Conservation (phyloP, 306 rosid species). For the Quercus variabilis region DNA sequence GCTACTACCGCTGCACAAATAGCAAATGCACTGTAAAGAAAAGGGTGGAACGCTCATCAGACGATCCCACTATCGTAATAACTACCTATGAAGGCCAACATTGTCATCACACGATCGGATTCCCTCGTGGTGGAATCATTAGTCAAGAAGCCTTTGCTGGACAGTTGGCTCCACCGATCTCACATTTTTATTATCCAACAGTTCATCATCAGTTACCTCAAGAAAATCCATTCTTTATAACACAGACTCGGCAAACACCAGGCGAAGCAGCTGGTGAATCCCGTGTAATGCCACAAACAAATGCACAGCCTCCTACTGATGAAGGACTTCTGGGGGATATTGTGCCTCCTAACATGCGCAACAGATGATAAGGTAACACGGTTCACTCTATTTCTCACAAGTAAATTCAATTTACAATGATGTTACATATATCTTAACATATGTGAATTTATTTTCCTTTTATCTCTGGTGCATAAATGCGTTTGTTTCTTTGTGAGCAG, state of each 20-base stretch:
- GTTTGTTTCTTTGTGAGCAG: background rate
- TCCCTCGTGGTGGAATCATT: slow-evolving; percentile 58
- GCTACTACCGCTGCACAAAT: slow-evolving; percentile 98
- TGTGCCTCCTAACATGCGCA: slow-evolving; percentile 82
- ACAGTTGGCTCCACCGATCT: slow-evolving; percentile 38
- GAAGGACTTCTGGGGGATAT: slow-evolving; percentile 91
- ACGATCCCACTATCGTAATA: slow-evolving; percentile 74
- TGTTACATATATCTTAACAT: background rate
- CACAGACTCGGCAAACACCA: slow-evolving; percentile 25
- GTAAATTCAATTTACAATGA: background rate
- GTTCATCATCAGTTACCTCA: slow-evolving; percentile 28
- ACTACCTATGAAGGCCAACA: slow-evolving; percentile 98
- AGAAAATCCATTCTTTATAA: slow-evolving; percentile 14
- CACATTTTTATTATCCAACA: slow-evolving; percentile 57
- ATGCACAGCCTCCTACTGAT: slow-evolving; percentile 31
- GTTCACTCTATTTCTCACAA: background rate
- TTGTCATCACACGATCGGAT: slow-evolving; percentile 81
- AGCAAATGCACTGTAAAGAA: slow-evolving; percentile 97
- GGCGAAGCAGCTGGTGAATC: slow-evolving; percentile 22
- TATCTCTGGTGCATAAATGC: background rate
- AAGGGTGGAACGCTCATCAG: slow-evolving; percentile 89
- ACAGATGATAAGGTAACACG: slow-evolving; percentile 22
- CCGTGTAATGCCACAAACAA: slow-evolving; percentile 11
- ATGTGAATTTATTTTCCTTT: background rate
- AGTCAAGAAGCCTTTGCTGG: slow-evolving; percentile 35